Evolutionary conservation across 2,329 filamentous ascomycete genomes (phyloP).

Genomic region (Orbilia quercus): DNA sequence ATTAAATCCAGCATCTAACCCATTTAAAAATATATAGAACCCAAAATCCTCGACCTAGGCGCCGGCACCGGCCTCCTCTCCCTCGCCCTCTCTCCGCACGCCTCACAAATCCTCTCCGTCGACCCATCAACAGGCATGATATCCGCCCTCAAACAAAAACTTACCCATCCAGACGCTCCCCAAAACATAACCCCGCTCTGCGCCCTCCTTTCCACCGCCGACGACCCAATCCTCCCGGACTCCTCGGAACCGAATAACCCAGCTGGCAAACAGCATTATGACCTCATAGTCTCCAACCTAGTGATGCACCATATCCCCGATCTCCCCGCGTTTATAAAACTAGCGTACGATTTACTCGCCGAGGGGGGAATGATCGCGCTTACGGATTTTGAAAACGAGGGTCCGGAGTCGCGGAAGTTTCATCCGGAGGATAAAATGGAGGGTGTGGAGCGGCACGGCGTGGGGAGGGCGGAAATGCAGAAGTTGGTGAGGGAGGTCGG

Average conservation of each 20-base stretch:
- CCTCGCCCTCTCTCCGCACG: conserved; percentile 66
- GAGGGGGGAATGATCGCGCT: conserved; percentile 67
- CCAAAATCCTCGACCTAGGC: conserved; percentile 69
- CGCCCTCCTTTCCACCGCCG: conserved; percentile 63
- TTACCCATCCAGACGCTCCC: conserved; percentile 60
- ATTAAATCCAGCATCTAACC: background rate
- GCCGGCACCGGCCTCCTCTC: conserved; percentile 70
- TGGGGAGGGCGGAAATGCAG: conserved; percentile 64
- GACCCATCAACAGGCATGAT: conserved; percentile 71
- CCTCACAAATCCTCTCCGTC: conserved; percentile 67
- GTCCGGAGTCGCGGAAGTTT: conserved; percentile 67
- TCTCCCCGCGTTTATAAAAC: conserved; percentile 64
- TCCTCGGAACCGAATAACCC: too few species aligned
- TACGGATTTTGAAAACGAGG: conserved; percentile 71
- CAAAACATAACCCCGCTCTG: conserved; percentile 66
- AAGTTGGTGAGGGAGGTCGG: conserved; percentile 66
- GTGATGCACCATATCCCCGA: conserved; percentile 70
- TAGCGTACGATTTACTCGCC: conserved; percentile 66
- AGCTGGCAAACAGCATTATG: conserved; percentile 63
- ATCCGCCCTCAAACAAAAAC: conserved; percentile 66
- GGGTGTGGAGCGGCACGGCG: conserved; percentile 70
- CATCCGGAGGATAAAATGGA: conserved; percentile 68
- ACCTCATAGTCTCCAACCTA: conserved; percentile 68
- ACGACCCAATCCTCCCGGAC: conserved; percentile 65
- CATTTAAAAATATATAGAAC: conserved; percentile 18